Conservation (phyloP, 1,284 basidiomycete genomes). For the Cystobasidium sp. region DNA sequence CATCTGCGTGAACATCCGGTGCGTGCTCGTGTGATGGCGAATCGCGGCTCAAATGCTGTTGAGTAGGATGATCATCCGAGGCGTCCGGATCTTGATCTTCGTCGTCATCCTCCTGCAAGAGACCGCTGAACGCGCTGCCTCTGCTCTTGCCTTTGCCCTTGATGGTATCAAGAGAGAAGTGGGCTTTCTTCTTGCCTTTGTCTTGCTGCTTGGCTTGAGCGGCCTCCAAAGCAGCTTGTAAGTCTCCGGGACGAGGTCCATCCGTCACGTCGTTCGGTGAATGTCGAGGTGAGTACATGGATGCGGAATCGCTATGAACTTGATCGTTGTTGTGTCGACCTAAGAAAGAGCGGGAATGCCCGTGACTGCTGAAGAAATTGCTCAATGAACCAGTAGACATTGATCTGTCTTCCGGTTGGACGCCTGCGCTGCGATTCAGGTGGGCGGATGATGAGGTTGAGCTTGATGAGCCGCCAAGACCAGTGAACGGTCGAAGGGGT, state of each 20-base stretch:
- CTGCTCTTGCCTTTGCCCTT: constrained; percentile 36
- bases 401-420: constrained; percentile 12
- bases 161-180: constrained; percentile 15
- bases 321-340: constrained; percentile 1
- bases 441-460: not conserved
- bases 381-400: constrained; percentile 22
- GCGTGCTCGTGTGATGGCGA: not conserved
- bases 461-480: constrained; percentile 44
- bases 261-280: not conserved
- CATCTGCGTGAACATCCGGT: not conserved
- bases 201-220: constrained; percentile 29
- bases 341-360: constrained; percentile 1
- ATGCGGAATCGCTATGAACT: not conserved
- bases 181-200: constrained; percentile 26
- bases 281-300: not conserved
- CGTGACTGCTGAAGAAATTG: constrained; percentile 25
- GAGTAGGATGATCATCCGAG: constrained; percentile 24
- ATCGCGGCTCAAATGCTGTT: constrained; percentile 12
- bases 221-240: constrained; percentile 38
- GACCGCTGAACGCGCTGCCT: constrained; percentile 18
- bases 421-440: constrained; percentile 22
- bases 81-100: constrained; percentile 20
- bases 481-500: constrained; percentile 51
- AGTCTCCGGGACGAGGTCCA: constrained; percentile 9
- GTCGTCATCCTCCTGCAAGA: constrained; percentile 10